phyloP scores from a whole-genome alignment of 108 stramenopile species.

The Nitzschia sp. region DNA sequence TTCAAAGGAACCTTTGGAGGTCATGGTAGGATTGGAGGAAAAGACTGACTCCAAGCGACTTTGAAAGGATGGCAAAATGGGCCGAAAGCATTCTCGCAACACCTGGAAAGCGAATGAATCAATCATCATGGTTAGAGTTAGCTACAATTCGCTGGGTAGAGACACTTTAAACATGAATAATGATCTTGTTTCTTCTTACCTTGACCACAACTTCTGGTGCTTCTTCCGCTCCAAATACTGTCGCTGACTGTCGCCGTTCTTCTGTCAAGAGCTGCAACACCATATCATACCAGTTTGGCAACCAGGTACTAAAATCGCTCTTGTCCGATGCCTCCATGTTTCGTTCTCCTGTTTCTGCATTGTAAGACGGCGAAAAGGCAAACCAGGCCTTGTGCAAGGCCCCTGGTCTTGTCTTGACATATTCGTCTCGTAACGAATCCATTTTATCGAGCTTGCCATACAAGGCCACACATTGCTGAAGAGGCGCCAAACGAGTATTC shows the following conservation, averaged over 20 bases:
- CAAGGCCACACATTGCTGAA: constrained; percentile 78
- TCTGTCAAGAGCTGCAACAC: constrained; percentile 62
- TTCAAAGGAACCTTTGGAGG: constrained; percentile 55
- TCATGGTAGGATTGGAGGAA: constrained; percentile 28
- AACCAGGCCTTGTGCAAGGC: constrained; percentile 78
- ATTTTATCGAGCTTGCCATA: constrained; percentile 69
- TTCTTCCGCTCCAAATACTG: constrained; percentile 71
- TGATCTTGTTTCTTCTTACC: constrained; percentile 37
- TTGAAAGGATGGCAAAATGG: constrained; percentile 65
- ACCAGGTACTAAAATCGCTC: constrained; percentile 57
- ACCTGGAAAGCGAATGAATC: constrained; percentile 28
- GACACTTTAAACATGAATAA: neutral
- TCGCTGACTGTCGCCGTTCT: constrained; percentile 65
- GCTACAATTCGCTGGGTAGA: neutral
- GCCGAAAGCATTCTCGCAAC: constrained; percentile 71
- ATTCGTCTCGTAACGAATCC: constrained; percentile 77
- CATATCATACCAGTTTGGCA: constrained; percentile 78
- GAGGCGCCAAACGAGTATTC: constrained; percentile 69
- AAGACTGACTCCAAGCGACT: constrained; percentile 63
- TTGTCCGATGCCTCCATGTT: constrained; percentile 4
- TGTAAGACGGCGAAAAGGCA: constrained; percentile 31
- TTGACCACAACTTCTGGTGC: constrained; percentile 64
- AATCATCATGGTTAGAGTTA: no score
- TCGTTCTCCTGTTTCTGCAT: neutral
- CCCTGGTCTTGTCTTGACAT: constrained; percentile 70